Evolutionary conservation across 306 rosid genomes (phyloP).

Genomic region (Cucurbita maxima): DNA sequence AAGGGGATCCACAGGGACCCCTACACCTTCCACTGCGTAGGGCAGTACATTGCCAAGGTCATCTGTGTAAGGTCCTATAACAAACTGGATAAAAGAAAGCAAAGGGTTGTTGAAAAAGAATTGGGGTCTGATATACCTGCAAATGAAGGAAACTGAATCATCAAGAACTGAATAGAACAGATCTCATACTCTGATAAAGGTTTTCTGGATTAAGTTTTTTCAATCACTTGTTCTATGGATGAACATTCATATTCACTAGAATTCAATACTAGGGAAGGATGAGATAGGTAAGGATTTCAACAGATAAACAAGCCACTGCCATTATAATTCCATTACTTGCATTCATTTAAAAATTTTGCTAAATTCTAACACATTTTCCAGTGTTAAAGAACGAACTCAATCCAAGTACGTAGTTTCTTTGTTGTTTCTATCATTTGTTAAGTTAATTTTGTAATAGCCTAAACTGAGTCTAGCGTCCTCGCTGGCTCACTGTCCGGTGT

Average conservation of each 20-base stretch:
- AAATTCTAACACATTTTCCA: neutral
- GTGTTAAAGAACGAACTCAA: neutral
- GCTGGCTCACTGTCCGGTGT: too few species aligned
- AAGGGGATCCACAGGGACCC: constrained; percentile 96
- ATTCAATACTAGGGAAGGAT: neutral
- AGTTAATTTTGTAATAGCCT: neutral
- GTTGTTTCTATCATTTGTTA: neutral
- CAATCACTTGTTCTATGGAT: too few species aligned
- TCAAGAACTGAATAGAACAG: neutral
- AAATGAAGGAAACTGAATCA: constrained; percentile 3
- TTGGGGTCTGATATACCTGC: constrained; percentile 90
- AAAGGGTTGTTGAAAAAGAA: constrained; percentile 84
- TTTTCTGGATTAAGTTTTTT: neutral
- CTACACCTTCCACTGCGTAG: constrained; percentile 90
- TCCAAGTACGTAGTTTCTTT: neutral
- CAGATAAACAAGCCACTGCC: too few species aligned
- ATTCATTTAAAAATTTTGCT: too few species aligned
- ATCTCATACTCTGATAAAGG: neutral
- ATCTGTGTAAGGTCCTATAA: constrained; percentile 80
- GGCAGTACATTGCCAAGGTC: constrained; percentile 95
- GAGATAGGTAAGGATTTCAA: neutral
- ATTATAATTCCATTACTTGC: too few species aligned
- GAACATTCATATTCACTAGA: too few species aligned
- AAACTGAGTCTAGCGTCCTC: too few species aligned
- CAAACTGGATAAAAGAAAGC: constrained; percentile 68